phyloP scores from a whole-genome alignment of 2,329 filamentous ascomycete genomes.

The Aspergillus clavatus region DNA sequence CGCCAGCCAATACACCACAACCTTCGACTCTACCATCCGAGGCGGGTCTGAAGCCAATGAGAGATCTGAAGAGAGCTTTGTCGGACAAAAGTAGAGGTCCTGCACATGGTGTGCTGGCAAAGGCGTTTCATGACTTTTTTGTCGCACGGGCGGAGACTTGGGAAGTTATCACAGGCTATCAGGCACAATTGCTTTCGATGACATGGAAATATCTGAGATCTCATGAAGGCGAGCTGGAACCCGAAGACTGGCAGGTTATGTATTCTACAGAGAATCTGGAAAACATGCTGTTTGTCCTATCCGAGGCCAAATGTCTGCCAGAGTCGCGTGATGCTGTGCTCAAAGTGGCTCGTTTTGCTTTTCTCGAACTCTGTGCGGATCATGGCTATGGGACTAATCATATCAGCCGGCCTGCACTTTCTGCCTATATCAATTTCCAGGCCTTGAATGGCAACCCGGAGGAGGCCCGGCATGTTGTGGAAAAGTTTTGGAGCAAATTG shows the following conservation, averaged over 20 bases:
- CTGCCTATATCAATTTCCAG: conserved; percentile 48
- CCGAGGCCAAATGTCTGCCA: conserved; percentile 31
- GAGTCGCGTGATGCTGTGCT: conserved; percentile 37
- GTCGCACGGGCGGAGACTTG: conserved; percentile 46
- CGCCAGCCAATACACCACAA: conserved; percentile 49
- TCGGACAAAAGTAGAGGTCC: conserved; percentile 63
- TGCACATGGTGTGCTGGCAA: conserved; percentile 55
- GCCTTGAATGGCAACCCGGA: conserved; percentile 52
- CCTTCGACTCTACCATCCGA: conserved; percentile 54
- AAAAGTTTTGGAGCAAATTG: conserved; percentile 36
- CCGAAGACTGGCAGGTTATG: conserved; percentile 31
- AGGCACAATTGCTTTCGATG: conserved; percentile 57
- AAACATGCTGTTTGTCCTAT: conserved; percentile 37
- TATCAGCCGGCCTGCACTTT: conserved; percentile 36
- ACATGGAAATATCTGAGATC: conserved; percentile 59
- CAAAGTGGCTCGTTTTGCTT: conserved; percentile 37
- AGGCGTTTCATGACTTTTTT: conserved; percentile 64
- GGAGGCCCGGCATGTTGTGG: conserved; percentile 49
- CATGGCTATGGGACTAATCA: conserved; percentile 40
- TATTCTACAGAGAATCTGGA: conserved; percentile 39
- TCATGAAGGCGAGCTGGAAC: conserved; percentile 27
- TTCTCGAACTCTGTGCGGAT: conserved; percentile 34
- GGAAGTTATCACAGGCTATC: conserved; percentile 57
- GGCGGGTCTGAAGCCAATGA: conserved; percentile 63
- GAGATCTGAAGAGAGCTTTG: conserved; percentile 61